phyloP scores from a whole-genome alignment of 2,329 filamentous ascomycete species.

The Ceratocystis harringtonii region DNA sequence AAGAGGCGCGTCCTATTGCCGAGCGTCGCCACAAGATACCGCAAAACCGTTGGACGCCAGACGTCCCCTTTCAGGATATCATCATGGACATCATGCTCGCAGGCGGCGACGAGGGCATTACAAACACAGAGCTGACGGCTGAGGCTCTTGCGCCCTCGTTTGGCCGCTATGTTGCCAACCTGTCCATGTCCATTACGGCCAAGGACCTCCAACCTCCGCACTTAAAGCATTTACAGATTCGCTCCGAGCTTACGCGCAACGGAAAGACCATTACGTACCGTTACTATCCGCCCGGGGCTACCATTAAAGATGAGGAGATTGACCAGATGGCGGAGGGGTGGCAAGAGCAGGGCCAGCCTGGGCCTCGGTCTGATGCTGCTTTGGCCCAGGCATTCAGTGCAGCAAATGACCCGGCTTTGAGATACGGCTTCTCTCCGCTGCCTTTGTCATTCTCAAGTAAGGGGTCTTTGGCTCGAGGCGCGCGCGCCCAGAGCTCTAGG shows the following conservation, averaged over 20 bases:
- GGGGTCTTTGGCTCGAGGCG: neutral
- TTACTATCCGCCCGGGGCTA: conserved; percentile 14
- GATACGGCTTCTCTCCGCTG: conserved; percentile 14
- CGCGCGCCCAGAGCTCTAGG: neutral
- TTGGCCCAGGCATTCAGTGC: neutral
- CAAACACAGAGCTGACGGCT: conserved; percentile 26
- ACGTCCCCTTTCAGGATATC: conserved; percentile 18
- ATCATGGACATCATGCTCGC: conserved; percentile 25
- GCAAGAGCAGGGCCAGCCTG: neutral
- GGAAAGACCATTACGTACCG: conserved; percentile 17
- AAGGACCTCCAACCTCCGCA: conserved; percentile 28
- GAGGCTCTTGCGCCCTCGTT: conserved; percentile 26
- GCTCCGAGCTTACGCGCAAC: conserved; percentile 16
- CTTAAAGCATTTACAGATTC: conserved; percentile 27
- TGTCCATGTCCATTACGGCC: conserved; percentile 20
- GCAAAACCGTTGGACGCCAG: conserved; percentile 14
- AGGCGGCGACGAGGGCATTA: conserved; percentile 24
- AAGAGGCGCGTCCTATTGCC: conserved; percentile 9
- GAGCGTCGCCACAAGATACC: neutral
- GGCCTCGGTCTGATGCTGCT: neutral
- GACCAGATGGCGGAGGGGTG: neutral
- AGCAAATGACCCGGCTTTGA: conserved; percentile 5
- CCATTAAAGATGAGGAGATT: neutral
- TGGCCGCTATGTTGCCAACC: conserved; percentile 24
- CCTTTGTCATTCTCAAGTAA: neutral